A percentile compares a stretch with the other conserved stretches of the same genome.
Evolutionary conservation across 305 asterid genomes (phyloP).

Genomic region (Fraxinus ornus): DNA sequence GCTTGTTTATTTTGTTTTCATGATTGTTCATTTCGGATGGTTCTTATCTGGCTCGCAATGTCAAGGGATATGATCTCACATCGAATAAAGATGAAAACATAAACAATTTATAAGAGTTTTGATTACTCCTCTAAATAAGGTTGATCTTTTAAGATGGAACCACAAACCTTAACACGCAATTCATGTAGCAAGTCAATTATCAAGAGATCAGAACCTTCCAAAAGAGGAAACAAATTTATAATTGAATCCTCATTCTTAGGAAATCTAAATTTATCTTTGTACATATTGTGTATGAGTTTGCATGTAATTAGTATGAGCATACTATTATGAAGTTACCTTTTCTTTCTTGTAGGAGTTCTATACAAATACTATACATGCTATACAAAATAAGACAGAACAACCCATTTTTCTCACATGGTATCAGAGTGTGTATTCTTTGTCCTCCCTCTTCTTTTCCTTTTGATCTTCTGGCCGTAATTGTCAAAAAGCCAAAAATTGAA

Average conservation of each 20-base stretch:
- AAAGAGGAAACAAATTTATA: neutral
- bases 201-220: neutral
- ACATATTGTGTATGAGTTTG: neutral
- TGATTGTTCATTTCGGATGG: neutral
- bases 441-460: neutral
- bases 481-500: neutral
- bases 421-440: neutral
- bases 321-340: neutral
- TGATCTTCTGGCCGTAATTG: neutral
- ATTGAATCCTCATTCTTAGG: neutral
- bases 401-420: neutral
- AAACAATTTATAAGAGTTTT: no score
- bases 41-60: neutral
- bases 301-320: neutral
- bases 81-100: no score
- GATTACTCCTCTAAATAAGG: no score
- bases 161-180: no score
- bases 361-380: neutral
- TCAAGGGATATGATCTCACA: no score
- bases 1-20: neutral
- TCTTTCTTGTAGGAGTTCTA: neutral
- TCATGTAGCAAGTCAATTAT: neutral
- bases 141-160: no score
- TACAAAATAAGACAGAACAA: neutral
- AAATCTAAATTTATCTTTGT: neutral